A percentile compares a stretch with the other conserved stretches of the same genome.
Evolutionary conservation across 1,284 basidiomycete genomes (phyloP).

Genomic region (Tylopilus sp.): DNA sequence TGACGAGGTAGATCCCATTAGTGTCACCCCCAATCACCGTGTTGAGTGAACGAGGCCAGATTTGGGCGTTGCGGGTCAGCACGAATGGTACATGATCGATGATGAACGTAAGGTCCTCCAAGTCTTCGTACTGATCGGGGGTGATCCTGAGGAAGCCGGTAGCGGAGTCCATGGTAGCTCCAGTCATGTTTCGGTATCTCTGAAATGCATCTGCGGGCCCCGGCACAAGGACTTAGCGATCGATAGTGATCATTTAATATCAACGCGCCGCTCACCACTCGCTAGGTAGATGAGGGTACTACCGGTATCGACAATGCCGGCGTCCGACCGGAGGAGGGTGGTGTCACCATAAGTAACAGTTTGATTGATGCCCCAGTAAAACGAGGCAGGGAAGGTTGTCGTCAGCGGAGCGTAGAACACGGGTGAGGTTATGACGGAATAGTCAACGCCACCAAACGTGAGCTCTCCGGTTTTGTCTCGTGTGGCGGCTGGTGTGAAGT

Average conservation of each 20-base stretch:
- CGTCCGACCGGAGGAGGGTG: constrained; percentile 36
- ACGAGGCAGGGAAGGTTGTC: not conserved
- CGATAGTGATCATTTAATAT: not conserved
- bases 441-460: constrained; percentile 49
- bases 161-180: constrained; percentile 32
- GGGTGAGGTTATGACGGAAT: not conserved
- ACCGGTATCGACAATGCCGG: constrained; percentile 15
- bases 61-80: constrained; percentile 48
- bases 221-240: not conserved
- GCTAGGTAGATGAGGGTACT: constrained; percentile 45
- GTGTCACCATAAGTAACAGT: constrained; percentile 24
- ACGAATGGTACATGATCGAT: constrained; percentile 38
- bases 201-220: constrained; percentile 44
- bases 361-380: not conserved
- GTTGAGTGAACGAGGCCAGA: constrained; percentile 51
- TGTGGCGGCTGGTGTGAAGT: constrained; percentile 41
- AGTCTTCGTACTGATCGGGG: constrained; percentile 24
- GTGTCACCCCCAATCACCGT: constrained; percentile 38
- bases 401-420: constrained; percentile 35
- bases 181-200: constrained; percentile 48
- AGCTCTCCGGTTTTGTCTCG: constrained; percentile 37
- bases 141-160: no score
- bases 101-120: constrained; percentile 12
- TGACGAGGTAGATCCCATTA: constrained; percentile 43
- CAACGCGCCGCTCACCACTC: constrained; percentile 26